A percentile compares a stretch with the other conserved stretches of the same genome.
Evolutionary conservation across 1,284 basidiomycete genomes (phyloP).

Genomic region (Leccinum solheimii): DNA sequence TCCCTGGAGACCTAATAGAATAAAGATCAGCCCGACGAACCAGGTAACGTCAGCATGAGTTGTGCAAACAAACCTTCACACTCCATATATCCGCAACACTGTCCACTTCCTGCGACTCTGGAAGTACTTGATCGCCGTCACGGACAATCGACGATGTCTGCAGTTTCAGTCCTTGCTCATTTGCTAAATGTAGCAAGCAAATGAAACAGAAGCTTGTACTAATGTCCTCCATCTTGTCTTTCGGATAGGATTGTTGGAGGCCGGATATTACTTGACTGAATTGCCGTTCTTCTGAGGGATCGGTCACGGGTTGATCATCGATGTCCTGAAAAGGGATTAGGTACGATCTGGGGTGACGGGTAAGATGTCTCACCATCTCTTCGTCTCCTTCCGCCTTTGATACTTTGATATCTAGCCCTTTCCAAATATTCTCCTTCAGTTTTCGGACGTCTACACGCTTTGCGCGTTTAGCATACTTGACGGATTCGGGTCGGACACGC

Average conservation of each 20-base stretch:
- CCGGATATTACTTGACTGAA: slow-evolving; percentile 86
- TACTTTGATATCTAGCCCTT: slow-evolving; percentile 77
- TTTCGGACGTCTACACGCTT: slow-evolving; percentile 97
- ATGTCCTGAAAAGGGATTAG: slow-evolving; percentile 47
- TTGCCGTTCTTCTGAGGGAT: slow-evolving; percentile 66
- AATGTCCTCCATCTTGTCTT: slow-evolving; percentile 96
- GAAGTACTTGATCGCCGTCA: slow-evolving; percentile 32
- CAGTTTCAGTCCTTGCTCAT: slow-evolving; percentile 89
- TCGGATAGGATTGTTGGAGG: slow-evolving; percentile 81
- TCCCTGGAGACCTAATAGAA: slow-evolving; percentile 65
- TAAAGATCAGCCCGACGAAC: slow-evolving; percentile 4
- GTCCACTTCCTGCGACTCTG: slow-evolving; percentile 33
- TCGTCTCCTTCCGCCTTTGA: slow-evolving; percentile 44
- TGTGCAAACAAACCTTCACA: slow-evolving; percentile 56
- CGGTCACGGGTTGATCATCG: slow-evolving; percentile 53
- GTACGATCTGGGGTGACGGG: background rate
- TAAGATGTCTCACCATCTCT: slow-evolving; percentile 52
- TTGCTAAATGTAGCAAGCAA: slow-evolving; percentile 91
- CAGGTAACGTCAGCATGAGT: background rate
- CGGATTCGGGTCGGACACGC: slow-evolving; percentile 83
- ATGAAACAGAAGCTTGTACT: slow-evolving; percentile 99
- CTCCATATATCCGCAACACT: slow-evolving; percentile 74
- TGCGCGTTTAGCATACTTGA: slow-evolving; percentile 95
- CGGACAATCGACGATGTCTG: slow-evolving; percentile 42
- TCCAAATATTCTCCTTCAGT: slow-evolving; percentile 99